phyloP scores from a whole-genome alignment of 805 yeast species.

The Ogataea henricii region DNA sequence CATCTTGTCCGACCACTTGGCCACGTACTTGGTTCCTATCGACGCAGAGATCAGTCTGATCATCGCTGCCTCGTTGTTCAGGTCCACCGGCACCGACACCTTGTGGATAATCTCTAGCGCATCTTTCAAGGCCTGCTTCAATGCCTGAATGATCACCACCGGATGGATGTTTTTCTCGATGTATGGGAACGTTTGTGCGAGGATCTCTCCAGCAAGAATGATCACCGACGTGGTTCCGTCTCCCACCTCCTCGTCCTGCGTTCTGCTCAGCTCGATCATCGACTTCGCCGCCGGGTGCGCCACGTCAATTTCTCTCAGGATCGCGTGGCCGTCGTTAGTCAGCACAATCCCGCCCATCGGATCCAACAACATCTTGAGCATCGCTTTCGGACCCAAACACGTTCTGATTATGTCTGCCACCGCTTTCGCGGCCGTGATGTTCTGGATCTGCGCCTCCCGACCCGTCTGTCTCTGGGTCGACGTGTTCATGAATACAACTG shows the following conservation, averaged over 20 bases:
- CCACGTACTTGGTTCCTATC: constrained; percentile 93
- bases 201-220: constrained; percentile 93
- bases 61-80: constrained; percentile 84
- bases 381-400: constrained; percentile 98
- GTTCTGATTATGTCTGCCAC: constrained; percentile 97
- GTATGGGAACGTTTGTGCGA: constrained; percentile 93
- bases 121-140: constrained; percentile 86
- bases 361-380: constrained; percentile 96
- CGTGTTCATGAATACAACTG: constrained; percentile 83
- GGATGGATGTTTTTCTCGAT: constrained; percentile 96
- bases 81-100: constrained; percentile 83
- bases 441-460: constrained; percentile 94
- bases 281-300: constrained; percentile 99
- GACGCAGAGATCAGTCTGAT: constrained; percentile 82
- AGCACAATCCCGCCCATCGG: constrained; percentile 96
- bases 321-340: constrained; percentile 99
- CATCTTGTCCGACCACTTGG: constrained; percentile 90
- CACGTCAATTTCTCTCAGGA: constrained; percentile 92
- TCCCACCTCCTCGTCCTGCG: constrained; percentile 98
- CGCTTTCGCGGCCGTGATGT: constrained; percentile 99
- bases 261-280: constrained; percentile 94
- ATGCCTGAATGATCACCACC: constrained; percentile 90
- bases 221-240: constrained; percentile 92
- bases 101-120: constrained; percentile 85
- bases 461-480: constrained; percentile 93